Evolutionary conservation across 208 protist genomes (phyloP).

Genomic region (Plasmodiophora brassicae): DNA sequence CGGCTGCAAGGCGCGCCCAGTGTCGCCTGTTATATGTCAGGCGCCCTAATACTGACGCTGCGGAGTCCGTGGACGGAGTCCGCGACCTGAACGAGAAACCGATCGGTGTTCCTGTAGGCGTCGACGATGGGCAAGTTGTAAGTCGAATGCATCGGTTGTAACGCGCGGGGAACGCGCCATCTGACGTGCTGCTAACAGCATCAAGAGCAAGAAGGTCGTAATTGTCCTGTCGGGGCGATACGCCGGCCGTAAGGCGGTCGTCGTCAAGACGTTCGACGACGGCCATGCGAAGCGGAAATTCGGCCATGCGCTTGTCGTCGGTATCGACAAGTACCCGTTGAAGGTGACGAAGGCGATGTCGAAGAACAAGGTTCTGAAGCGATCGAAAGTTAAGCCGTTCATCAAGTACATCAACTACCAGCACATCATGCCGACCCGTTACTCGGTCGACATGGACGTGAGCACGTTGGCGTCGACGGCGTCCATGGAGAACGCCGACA

Average conservation of each 20-base stretch:
- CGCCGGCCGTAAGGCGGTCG: conserved; percentile 66
- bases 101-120: background rate
- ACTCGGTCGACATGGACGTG: conserved; percentile 45
- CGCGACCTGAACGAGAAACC: background rate
- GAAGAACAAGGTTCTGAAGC: conserved; percentile 51
- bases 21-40: background rate
- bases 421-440: conserved; percentile 61
- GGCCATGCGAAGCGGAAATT: conserved; percentile 46
- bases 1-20: no score
- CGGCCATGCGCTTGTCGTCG: conserved; percentile 59
- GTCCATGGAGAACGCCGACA: background rate
- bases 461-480: conserved; percentile 33
- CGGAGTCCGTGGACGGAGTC: background rate
- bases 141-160: background rate
- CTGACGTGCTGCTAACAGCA: background rate
- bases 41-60: background rate
- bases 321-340: conserved; percentile 55
- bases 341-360: conserved; percentile 53
- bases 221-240: conserved; percentile 61
- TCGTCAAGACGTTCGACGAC: conserved; percentile 58
- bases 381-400: conserved; percentile 54
- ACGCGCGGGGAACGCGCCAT: background rate
- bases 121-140: background rate
- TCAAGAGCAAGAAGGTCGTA: conserved; percentile 59
- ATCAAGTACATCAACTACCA: conserved; percentile 57